Evolutionary conservation across 2,329 filamentous ascomycete genomes (phyloP).

Genomic region (Annulohypoxylon truncatum): DNA sequence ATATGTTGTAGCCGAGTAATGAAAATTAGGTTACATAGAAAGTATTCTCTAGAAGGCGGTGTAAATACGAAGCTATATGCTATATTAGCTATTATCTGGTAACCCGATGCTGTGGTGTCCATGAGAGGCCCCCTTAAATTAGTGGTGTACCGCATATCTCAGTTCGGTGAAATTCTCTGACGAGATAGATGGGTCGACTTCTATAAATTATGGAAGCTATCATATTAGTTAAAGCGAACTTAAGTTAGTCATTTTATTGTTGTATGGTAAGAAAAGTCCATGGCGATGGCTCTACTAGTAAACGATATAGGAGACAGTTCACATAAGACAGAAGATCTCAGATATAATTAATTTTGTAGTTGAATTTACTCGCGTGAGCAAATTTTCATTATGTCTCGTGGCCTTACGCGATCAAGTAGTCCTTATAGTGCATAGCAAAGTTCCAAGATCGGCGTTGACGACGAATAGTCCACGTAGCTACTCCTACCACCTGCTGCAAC

Average conservation of each 20-base stretch:
- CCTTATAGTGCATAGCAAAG: constrained; percentile 18
- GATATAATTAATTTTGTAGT: too few species aligned
- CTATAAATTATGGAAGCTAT: too few species aligned
- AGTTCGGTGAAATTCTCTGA: too few species aligned
- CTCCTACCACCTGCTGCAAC: constrained; percentile 7
- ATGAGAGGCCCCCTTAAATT: background rate
- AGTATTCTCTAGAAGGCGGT: background rate
- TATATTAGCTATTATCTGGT: background rate
- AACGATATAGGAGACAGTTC: too few species aligned
- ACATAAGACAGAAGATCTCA: background rate
- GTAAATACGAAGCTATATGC: background rate
- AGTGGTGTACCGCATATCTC: too few species aligned
- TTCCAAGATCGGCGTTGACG: background rate
- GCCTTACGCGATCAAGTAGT: background rate
- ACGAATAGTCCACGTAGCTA: background rate
- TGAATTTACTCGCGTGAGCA: background rate
- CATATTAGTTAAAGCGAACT: too few species aligned
- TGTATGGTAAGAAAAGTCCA: too few species aligned
- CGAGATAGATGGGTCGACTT: too few species aligned
- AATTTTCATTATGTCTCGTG: constrained; percentile 6
- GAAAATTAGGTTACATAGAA: constrained; percentile 16
- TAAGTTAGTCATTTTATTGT: too few species aligned
- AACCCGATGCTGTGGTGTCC: background rate
- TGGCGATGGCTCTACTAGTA: too few species aligned
- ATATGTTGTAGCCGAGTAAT: constrained; percentile 18